Evolutionary conservation across 176 grass and related monocot genomes (phyloP).

Genomic region (Alopecurus myosuroides): DNA sequence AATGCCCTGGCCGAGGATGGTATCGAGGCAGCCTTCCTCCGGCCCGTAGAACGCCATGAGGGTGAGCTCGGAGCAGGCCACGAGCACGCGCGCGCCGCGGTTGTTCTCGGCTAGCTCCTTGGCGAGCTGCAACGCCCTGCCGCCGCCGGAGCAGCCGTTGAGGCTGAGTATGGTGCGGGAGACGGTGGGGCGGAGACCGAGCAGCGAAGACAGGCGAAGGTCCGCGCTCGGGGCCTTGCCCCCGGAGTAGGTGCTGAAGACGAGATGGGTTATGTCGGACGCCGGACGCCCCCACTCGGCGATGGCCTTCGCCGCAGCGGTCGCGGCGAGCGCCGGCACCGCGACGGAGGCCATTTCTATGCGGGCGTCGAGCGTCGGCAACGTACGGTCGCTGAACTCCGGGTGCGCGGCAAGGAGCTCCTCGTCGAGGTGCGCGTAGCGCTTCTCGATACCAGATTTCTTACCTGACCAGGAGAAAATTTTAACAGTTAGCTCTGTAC

Average conservation of each 20-base stretch:
- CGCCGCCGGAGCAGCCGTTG: neutral
- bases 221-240: neutral
- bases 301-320: neutral
- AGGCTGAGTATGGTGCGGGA: neutral
- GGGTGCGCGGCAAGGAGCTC: neutral
- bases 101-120: slow-evolving; percentile 8
- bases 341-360: neutral
- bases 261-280: neutral
- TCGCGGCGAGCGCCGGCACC: neutral
- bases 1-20: neutral
- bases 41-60: neutral
- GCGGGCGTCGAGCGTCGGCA: neutral
- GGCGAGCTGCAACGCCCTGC: slow-evolving; percentile 1
- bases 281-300: neutral
- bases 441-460: neutral
- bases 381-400: neutral
- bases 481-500: neutral
- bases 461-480: neutral
- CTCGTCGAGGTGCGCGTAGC: neutral
- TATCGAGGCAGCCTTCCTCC: neutral
- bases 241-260: neutral
- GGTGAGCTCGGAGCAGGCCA: slow-evolving; percentile 7
- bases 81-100: slow-evolving; percentile 6
- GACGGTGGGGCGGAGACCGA: neutral
- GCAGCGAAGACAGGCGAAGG: neutral